Percentiles rank a stretch among this genome's conserved stretches.
These are phyloP conservation scores for Cryptococcus hybrid DNA, from an alignment of 1,284 basidiomycete species.

Conservation along the genomic window DNA sequence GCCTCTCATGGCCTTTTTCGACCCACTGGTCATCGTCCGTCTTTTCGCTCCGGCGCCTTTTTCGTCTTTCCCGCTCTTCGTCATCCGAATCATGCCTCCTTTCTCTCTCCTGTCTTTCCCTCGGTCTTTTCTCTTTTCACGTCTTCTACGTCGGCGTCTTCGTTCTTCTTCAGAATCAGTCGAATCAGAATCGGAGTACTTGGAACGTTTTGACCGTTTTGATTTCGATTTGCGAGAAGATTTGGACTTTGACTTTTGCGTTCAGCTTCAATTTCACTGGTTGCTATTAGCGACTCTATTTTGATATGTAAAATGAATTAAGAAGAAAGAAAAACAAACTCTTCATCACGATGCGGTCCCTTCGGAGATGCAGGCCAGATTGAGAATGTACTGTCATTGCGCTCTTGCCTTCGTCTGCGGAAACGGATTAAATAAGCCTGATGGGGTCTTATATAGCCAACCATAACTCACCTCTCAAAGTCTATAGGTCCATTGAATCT, in stretches of 20 bases:
- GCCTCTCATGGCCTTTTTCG: conserved; percentile 19
- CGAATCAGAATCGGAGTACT: conserved; percentile 57
- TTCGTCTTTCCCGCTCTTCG: conserved; percentile 40
- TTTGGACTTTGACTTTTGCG: conserved; percentile 22
- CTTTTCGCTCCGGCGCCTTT: conserved; percentile 8
- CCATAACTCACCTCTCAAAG: conserved; percentile 32
- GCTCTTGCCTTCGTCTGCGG: conserved; percentile 68
- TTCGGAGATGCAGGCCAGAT: conserved; percentile 87
- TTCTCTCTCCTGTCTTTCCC: conserved; percentile 26
- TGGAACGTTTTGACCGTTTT: conserved; percentile 43
- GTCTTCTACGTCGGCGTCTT: conserved; percentile 16
- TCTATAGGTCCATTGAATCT: conserved; percentile 15
- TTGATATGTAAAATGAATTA: not conserved
- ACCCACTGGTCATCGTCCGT: conserved; percentile 53
- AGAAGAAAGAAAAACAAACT: conserved; percentile 28
- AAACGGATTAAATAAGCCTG: conserved; percentile 1
- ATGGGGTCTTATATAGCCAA: not conserved
- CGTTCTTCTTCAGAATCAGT: conserved; percentile 59
- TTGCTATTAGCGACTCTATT: not conserved
- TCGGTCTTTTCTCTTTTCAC: conserved; percentile 8
- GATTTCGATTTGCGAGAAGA: conserved; percentile 18
- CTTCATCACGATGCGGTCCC: conserved; percentile 44
- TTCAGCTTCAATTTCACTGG: conserved; percentile 29
- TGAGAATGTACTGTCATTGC: conserved; percentile 62
- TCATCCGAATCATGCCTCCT: conserved; percentile 49